phyloP scores from a whole-genome alignment of 2,329 filamentous ascomycete genomes.

The Hymenoscyphus fraxineus region DNA sequence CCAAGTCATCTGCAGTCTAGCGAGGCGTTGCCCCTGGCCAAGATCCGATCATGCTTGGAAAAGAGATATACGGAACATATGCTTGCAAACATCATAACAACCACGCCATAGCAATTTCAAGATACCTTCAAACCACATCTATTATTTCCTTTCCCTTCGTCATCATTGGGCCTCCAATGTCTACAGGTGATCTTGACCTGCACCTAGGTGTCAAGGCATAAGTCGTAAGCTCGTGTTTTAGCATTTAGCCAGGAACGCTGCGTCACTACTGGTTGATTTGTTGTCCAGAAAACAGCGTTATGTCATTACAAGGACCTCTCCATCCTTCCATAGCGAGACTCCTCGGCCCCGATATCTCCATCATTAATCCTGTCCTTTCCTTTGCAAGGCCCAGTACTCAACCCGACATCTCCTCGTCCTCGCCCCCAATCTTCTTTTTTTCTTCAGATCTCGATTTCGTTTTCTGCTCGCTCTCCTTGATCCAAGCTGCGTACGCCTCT shows the following conservation, averaged over 20 bases:
- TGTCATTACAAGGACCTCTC: constrained; percentile 15
- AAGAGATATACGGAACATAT: not conserved
- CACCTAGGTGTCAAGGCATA: not conserved
- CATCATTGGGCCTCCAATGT: not conserved
- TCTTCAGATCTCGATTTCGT: constrained; percentile 41
- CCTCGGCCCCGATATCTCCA: not conserved
- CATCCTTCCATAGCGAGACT: not conserved
- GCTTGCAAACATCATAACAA: not conserved
- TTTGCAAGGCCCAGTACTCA: constrained; percentile 16
- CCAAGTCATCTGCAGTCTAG: constrained; percentile 4
- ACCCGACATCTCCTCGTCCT: constrained; percentile 33
- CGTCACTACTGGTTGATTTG: constrained; percentile 14
- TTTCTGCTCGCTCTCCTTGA: constrained; percentile 62
- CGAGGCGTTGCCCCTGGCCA: not conserved
- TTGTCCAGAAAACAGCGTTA: constrained; percentile 13
- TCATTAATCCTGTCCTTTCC: not conserved
- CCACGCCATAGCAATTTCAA: not conserved
- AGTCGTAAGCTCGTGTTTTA: not conserved
- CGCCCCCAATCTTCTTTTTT: constrained; percentile 29
- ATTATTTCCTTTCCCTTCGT: not conserved
- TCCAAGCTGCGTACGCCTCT: constrained; percentile 67
- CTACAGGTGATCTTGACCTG: not conserved
- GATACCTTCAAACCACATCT: not conserved
- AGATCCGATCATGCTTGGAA: not conserved
- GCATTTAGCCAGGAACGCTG: constrained; percentile 4